A percentile compares a stretch with the other conserved stretches of the same genome.
Conservation (phyloP, 495 filamentous ascomycete species). For the Podospora fimiseda region DNA sequence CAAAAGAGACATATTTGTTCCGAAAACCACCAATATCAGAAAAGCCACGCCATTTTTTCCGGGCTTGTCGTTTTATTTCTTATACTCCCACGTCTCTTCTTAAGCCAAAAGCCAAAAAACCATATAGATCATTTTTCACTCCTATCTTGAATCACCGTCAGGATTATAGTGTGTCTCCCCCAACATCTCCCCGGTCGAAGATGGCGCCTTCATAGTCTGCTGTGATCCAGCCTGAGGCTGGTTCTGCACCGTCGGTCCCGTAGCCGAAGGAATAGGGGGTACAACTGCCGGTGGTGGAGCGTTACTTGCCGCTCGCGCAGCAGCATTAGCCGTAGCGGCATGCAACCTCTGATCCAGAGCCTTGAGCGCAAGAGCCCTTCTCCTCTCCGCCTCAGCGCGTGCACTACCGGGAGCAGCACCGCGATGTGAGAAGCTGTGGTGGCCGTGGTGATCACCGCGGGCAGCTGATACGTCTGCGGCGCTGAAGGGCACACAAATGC, state of each 20-base stretch:
- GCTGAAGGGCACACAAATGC: constrained; percentile 80
- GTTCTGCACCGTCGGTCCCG: constrained; percentile 41
- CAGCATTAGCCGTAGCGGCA: constrained; percentile 58
- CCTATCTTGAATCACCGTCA: constrained; percentile 47
- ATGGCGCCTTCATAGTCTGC: constrained; percentile 36
- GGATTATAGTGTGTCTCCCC: constrained; percentile 66
- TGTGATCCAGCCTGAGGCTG: constrained; percentile 45
- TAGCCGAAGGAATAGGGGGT: constrained; percentile 33
- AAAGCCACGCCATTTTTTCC: too few relatives aligned
- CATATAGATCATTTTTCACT: constrained; percentile 7
- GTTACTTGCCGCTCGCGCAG: constrained; percentile 32
- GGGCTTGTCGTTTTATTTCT: background rate
- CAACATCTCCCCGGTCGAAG: constrained; percentile 38
- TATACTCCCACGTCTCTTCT: background rate
- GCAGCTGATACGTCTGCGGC: constrained; percentile 76
- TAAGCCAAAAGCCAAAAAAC: background rate
- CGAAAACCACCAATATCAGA: too few relatives aligned
- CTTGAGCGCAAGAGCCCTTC: constrained; percentile 81
- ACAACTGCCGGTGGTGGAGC: constrained; percentile 32
- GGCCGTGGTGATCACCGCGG: constrained; percentile 32
- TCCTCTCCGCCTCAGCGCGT: constrained; percentile 85
- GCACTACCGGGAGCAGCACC: constrained; percentile 60
- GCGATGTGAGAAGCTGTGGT: constrained; percentile 41
- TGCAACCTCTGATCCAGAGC: constrained; percentile 88
- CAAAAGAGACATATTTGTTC: too few relatives aligned